Conservation (phyloP, 805 yeast species). For the Zygoascus ofunaensis region DNA sequence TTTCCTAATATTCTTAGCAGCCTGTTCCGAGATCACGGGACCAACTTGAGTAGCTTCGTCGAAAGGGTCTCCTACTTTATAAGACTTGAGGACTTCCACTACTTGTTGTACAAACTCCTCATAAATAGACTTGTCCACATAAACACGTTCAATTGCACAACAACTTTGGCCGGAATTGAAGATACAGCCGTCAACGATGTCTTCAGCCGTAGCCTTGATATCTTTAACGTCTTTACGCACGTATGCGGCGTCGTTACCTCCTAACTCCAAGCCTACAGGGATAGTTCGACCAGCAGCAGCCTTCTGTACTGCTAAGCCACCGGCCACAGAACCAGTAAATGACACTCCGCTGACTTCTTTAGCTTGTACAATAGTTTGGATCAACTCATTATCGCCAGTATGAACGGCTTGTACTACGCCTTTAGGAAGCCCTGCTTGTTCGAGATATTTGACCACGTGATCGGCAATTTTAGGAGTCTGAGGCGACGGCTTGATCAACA, state of each 20-base stretch:
- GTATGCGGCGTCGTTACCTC: constrained; percentile 86
- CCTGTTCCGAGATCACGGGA: constrained; percentile 46
- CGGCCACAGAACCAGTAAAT: constrained; percentile 83
- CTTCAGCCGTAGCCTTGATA: constrained; percentile 52
- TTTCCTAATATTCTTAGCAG: constrained; percentile 39
- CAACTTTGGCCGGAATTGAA: constrained; percentile 91
- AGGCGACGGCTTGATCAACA: constrained; percentile 80
- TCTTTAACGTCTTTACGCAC: constrained; percentile 70
- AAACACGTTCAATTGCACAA: constrained; percentile 85
- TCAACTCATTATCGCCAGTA: constrained; percentile 61
- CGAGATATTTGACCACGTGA: constrained; percentile 51
- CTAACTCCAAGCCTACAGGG: constrained; percentile 77
- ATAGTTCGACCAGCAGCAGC: constrained; percentile 70
- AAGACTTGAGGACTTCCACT: constrained; percentile 36
- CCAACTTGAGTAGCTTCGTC: constrained; percentile 60
- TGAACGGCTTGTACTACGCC: constrained; percentile 76
- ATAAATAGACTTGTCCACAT: constrained; percentile 66
- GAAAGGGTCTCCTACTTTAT: constrained; percentile 76
- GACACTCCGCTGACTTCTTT: constrained; percentile 69
- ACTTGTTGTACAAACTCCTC: constrained; percentile 56
- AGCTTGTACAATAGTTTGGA: constrained; percentile 58
- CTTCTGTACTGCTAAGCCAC: constrained; percentile 57
- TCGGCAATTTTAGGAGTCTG: constrained; percentile 79
- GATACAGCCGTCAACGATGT: constrained; percentile 66
- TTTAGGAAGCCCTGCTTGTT: constrained; percentile 72